Conservation (phyloP, 371 early-diverging fungal genomes). For the Lichtheimia hyalospora region DNA sequence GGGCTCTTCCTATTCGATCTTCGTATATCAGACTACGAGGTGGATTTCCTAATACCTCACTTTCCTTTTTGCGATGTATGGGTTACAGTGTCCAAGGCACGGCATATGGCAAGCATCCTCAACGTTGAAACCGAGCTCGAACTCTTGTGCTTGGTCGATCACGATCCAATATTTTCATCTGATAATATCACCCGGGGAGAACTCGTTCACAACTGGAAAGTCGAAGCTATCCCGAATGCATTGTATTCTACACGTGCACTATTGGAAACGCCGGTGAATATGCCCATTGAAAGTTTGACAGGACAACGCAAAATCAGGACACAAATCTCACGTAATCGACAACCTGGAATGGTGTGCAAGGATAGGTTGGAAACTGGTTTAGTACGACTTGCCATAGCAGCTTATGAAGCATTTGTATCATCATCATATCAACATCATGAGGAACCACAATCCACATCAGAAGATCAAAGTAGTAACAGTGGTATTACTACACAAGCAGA, state of each 20-base stretch:
- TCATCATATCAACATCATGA: constrained; percentile 1
- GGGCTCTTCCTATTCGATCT: constrained; percentile 44
- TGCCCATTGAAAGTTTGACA: constrained; percentile 4
- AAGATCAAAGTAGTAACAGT: too few species aligned
- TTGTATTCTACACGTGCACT: constrained; percentile 45
- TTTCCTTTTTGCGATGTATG: constrained; percentile 50
- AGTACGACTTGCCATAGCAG: constrained; percentile 37
- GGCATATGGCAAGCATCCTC: constrained; percentile 31
- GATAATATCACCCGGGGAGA: constrained; percentile 34
- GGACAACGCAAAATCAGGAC: constrained; percentile 33
- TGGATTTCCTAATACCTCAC: constrained; percentile 35
- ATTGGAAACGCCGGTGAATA: constrained; percentile 27
- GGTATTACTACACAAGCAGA: constrained; percentile 1
- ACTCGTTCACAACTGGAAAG: constrained; percentile 48
- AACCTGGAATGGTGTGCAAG: constrained; percentile 39
- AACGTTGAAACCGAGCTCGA: constrained; percentile 29
- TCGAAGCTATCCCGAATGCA: constrained; percentile 32
- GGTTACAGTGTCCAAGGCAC: constrained; percentile 32
- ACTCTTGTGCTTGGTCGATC: constrained; percentile 7
- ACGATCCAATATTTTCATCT: constrained; percentile 27
- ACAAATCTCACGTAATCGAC: constrained; percentile 30
- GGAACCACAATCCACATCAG: neutral
- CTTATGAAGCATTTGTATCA: constrained; percentile 36
- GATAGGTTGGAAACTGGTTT: constrained; percentile 40
- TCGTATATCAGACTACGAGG: constrained; percentile 28